phyloP scores from a whole-genome alignment of 2,329 filamentous ascomycete genomes.

The Akanthomyces lecanii region DNA sequence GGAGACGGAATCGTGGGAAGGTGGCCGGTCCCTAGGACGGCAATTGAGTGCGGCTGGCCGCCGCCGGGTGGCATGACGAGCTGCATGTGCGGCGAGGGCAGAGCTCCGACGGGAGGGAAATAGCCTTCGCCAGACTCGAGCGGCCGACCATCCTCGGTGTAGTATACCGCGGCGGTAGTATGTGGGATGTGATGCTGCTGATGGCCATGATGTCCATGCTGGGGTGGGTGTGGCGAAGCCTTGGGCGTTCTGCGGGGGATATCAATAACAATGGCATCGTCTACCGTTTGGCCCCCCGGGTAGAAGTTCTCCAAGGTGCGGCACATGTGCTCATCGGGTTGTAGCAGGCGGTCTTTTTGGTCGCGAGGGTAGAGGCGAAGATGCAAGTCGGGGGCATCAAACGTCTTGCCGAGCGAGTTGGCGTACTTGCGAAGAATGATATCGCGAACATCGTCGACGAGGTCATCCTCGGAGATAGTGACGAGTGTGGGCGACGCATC shows the following conservation, averaged over 20 bases:
- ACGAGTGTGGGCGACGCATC: slow-evolving; percentile 83
- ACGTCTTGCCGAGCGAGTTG: slow-evolving; percentile 83
- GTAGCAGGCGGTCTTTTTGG: slow-evolving; percentile 64
- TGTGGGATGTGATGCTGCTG: slow-evolving; percentile 31
- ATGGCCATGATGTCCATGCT: background rate
- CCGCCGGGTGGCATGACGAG: slow-evolving; percentile 35
- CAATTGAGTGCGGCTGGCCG: slow-evolving; percentile 59
- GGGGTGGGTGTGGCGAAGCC: slow-evolving; percentile 60
- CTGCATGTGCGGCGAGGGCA: slow-evolving; percentile 38
- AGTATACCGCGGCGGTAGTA: slow-evolving; percentile 46
- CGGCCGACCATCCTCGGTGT: slow-evolving; percentile 60
- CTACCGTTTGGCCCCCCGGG: slow-evolving; percentile 79
- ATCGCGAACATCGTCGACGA: slow-evolving; percentile 93
- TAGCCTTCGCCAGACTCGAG: slow-evolving; percentile 73
- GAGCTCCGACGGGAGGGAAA: slow-evolving; percentile 64
- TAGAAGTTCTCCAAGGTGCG: slow-evolving; percentile 77
- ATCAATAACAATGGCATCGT: slow-evolving; percentile 89
- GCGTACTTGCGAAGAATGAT: slow-evolving; percentile 89
- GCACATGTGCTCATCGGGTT: slow-evolving; percentile 80
- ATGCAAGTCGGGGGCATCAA: slow-evolving; percentile 85
- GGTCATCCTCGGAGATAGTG: slow-evolving; percentile 76
- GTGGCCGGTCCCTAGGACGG: slow-evolving; percentile 75
- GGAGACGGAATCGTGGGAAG: slow-evolving; percentile 79
- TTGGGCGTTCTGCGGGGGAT: slow-evolving; percentile 76
- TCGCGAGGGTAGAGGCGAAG: slow-evolving; percentile 74